Evolutionary conservation across 345 rosid species (phyloP).

Genomic region (Physaria fendleri): DNA sequence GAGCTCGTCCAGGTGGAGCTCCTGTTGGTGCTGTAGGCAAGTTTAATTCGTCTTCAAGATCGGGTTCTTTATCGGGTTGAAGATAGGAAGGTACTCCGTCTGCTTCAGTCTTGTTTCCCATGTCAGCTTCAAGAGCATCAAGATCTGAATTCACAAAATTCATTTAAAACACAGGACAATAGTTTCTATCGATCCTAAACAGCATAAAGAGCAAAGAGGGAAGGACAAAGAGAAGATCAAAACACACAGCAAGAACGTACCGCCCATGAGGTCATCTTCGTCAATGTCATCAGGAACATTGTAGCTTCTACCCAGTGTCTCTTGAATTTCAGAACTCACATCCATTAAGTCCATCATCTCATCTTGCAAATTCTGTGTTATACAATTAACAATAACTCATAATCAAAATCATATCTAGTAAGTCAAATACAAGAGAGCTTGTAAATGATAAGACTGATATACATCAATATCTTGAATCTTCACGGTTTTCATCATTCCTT

Average conservation of each 20-base stretch:
- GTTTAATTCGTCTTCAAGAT: constrained; percentile 62
- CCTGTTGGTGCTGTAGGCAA: constrained; percentile 82
- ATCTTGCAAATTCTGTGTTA: constrained; percentile 84
- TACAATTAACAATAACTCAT: not conserved
- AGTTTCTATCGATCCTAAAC: not conserved
- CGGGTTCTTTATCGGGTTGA: constrained; percentile 84
- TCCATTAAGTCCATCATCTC: constrained; percentile 99
- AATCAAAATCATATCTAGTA: constrained; percentile 2
- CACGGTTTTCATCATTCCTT: constrained; percentile 99
- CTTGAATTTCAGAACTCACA: constrained; percentile 92
- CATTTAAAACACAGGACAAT: not conserved
- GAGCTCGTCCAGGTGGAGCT: constrained; percentile 51
- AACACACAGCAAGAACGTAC: constrained; percentile 37
- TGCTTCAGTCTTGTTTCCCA: constrained; percentile 85
- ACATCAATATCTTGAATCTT: constrained; percentile 97
- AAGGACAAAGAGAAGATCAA: not conserved
- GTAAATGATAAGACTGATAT: constrained; percentile 5
- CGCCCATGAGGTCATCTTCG: constrained; percentile 99
- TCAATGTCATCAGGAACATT: constrained; percentile 95
- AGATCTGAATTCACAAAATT: constrained; percentile 55
- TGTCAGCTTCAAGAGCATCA: constrained; percentile 93
- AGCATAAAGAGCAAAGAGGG: not conserved
- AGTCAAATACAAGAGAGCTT: not conserved
- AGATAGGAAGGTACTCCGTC: constrained; percentile 91
- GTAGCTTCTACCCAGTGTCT: constrained; percentile 90